Evolutionary conservation across 2,329 filamentous ascomycete species (phyloP).

Genomic region (Neopestalotiopsis sp.): DNA sequence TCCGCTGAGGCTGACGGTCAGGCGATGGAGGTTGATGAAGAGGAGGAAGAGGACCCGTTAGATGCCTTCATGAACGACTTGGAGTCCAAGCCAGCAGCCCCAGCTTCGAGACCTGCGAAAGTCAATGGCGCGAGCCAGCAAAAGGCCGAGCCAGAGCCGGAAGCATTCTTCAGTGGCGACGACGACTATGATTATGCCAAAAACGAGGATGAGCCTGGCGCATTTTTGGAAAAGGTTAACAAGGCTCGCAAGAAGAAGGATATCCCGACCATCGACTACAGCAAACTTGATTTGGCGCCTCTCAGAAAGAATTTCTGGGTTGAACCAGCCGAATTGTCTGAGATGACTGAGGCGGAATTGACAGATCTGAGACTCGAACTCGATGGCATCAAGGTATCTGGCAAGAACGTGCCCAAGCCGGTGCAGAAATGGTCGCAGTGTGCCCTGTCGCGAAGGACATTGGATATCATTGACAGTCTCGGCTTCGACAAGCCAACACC

Average conservation of each 20-base stretch:
- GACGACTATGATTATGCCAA: conserved; percentile 70
- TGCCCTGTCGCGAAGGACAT: conserved; percentile 82
- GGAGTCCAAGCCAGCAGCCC: conserved; percentile 46
- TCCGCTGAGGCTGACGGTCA: conserved; percentile 35
- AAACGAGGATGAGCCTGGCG: conserved; percentile 52
- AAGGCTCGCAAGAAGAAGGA: conserved; percentile 89
- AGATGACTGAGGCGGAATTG: conserved; percentile 85
- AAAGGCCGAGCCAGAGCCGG: conserved; percentile 69
- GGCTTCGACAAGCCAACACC: conserved; percentile 89
- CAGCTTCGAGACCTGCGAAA: conserved; percentile 37
- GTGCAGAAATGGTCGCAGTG: conserved; percentile 98
- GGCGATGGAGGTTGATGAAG: conserved; percentile 66
- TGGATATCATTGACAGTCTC: conserved; percentile 82
- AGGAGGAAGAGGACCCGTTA: conserved; percentile 84
- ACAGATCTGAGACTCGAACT: conserved; percentile 83
- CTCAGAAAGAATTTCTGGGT: conserved; percentile 96
- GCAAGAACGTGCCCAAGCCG: conserved; percentile 87
- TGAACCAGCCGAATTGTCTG: conserved; percentile 82
- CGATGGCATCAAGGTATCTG: conserved; percentile 93
- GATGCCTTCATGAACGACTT: conserved; percentile 94
- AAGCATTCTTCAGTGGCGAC: conserved; percentile 83
- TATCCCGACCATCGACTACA: conserved; percentile 85
- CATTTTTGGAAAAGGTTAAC: conserved; percentile 58
- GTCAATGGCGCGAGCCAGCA: conserved; percentile 38
- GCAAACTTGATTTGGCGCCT: conserved; percentile 81